Evolutionary conservation across 2,329 filamentous ascomycete genomes (phyloP).

Genomic region (Sporothrix dimorphospora): DNA sequence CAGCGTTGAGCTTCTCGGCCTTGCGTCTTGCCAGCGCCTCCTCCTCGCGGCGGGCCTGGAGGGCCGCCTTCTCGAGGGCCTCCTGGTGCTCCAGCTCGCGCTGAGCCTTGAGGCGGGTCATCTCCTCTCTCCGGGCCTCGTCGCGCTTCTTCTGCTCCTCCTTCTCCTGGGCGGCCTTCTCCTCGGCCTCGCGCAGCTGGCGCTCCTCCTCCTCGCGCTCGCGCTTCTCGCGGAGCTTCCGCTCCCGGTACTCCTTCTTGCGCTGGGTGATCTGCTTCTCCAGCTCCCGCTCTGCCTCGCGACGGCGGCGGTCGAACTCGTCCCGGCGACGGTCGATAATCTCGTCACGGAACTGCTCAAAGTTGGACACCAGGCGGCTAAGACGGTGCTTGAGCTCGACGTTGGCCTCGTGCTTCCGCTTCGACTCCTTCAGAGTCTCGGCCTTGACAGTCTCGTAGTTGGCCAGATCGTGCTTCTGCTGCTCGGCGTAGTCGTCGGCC

Average conservation of each 20-base stretch:
- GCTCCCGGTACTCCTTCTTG: conserved; percentile 85
- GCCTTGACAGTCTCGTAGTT: conserved; percentile 79
- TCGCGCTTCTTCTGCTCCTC: conserved; percentile 80
- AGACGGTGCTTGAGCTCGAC: conserved; percentile 94
- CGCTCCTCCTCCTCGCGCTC: conserved; percentile 85
- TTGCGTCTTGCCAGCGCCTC: conserved; percentile 79
- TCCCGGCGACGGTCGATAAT: conserved; percentile 87
- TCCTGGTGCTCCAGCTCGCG: conserved; percentile 71
- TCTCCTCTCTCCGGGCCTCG: conserved; percentile 74
- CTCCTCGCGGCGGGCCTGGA: conserved; percentile 82
- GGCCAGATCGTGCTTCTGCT: conserved; percentile 75
- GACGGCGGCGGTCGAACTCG: conserved; percentile 93
- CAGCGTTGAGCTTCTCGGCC: conserved; percentile 58
- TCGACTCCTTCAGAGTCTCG: conserved; percentile 76
- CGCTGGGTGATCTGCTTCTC: conserved; percentile 88
- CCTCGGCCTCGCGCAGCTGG: conserved; percentile 78
- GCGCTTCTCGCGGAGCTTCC: conserved; percentile 77
- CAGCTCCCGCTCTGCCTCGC: conserved; percentile 87
- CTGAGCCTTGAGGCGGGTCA: conserved; percentile 68
- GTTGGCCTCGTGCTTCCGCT: conserved; percentile 88
- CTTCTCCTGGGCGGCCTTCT: conserved; percentile 77
- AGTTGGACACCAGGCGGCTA: conserved; percentile 77
- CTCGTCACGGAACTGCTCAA: conserved; percentile 79
- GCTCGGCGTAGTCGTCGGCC: conserved; percentile 78
- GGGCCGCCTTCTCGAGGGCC: conserved; percentile 62